Conservation (phyloP, 176 grass and related monocot genomes). For the Carex myosuroides region DNA sequence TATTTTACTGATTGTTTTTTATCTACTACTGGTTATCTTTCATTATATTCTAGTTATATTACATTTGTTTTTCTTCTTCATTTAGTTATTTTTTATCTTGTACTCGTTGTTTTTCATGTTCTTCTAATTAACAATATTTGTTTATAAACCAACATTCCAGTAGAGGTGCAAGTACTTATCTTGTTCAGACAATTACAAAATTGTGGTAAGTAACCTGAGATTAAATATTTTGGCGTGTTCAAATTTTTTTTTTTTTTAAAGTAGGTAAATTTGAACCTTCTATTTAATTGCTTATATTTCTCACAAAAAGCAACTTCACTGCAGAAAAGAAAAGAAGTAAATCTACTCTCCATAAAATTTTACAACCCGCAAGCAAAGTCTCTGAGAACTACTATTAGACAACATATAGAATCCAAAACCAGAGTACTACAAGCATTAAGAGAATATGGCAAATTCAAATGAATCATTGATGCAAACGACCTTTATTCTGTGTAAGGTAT, state of each 20-base stretch:
- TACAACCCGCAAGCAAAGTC: neutral
- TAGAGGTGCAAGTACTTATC: neutral
- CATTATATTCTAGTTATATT: too few relatives aligned
- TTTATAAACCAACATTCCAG: neutral
- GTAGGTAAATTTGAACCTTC: neutral
- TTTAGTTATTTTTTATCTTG: too few relatives aligned
- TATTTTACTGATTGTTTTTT: too few relatives aligned
- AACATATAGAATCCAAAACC: neutral
- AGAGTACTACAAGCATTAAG: neutral
- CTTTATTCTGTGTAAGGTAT: neutral
- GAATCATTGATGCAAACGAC: neutral
- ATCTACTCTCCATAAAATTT: neutral
- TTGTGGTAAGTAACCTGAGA: neutral
- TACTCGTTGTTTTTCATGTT: too few relatives aligned
- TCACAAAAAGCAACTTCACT: neutral
- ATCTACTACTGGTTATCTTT: too few relatives aligned
- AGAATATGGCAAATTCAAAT: neutral
- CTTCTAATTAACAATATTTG: neutral
- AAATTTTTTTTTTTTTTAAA: neutral
- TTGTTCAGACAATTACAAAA: neutral
- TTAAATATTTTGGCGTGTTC: neutral
- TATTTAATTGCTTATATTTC: neutral
- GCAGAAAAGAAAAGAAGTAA: neutral
- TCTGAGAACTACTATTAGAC: neutral
- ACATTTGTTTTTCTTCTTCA: too few relatives aligned